Base-by-base conservation (phyloP, 2,329 filamentous ascomycete genomes). In the Scortechinia acanthostroma region DNA sequence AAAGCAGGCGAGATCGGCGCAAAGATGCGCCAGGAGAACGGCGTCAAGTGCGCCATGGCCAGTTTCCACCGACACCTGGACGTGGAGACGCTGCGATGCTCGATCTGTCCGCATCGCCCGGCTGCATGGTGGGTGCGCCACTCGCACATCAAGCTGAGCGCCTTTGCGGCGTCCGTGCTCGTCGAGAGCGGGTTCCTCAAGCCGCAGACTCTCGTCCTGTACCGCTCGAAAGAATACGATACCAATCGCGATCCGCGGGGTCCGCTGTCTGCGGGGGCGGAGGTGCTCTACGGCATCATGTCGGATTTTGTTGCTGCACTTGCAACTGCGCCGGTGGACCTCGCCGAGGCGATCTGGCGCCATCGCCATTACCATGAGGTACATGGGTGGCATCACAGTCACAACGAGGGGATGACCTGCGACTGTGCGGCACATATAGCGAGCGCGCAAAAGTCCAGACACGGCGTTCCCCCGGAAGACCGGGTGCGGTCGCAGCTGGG, bases 111-210 rank as follows among this genome's bases (percentile, higher is more conserved):
- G 2, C 58, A 60, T 21, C 65, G 71, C 19, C 64, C 71, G 14
- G 80, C 80, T 1, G 74, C 76, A 0, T 85, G 80, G 78, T 67
- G 69, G 21, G 55, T 83, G 15, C 74, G 70, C 49, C 65, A 69
- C 19, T 77, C 73, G 0, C 61, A 73, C 25, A 68, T 77, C 13
- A 66, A 65, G 13, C 58, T 83, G 3, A 80, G 76, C 53, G 65
- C 76, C 1, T 67, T 83, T 46, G 79, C 77, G 25, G 77, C 76
- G 4, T 67, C 70, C 23, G 70, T 75, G 4, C 59, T 81, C 33
- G 70, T 69, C 2, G 70, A 71, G 48, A 70, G 70, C 48, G 73
- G 71, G 2, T 54, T 74, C 16, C 48, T 83, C 2, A 66, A 75
- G 40, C 71, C 76, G 49, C 68, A 71, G 5, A 67, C 79, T 48